A percentile compares a stretch with the other conserved stretches of the same genome.
These are phyloP conservation scores for Sechiopsis laciniata DNA, from an alignment of 306 rosid species.

Conservation along the genomic window DNA sequence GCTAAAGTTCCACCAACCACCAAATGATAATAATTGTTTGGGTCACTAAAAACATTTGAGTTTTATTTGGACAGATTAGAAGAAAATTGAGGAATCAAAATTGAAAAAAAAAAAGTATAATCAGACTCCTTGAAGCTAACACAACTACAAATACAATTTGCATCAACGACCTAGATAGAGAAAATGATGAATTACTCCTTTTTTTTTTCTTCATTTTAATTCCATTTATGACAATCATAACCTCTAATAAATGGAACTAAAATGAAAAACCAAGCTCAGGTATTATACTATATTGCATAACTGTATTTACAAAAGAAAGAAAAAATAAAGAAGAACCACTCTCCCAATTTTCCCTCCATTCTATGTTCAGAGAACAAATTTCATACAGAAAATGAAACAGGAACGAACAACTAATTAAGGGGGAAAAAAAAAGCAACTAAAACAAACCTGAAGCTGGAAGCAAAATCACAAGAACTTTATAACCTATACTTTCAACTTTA, in stretches of 20 bases:
- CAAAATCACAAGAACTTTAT: slow-evolving; percentile 25
- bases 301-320: slow-evolving; percentile 14
- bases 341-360: slow-evolving; percentile 16
- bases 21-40: background rate
- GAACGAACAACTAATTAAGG: background rate
- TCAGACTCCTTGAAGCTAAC: background rate
- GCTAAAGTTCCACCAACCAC: too few species aligned
- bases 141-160: background rate
- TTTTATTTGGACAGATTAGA: background rate
- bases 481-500: slow-evolving; percentile 34
- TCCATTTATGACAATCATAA: slow-evolving; percentile 24
- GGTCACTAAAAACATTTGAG: background rate
- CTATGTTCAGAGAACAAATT: slow-evolving; percentile 16
- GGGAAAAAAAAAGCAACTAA: background rate
- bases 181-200: slow-evolving; percentile 14
- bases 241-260: slow-evolving; percentile 27
- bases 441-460: slow-evolving; percentile 17
- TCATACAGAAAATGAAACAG: slow-evolving; percentile 6
- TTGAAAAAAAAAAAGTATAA: background rate
- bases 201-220: slow-evolving; percentile 20
- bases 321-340: background rate
- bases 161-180: slow-evolving; percentile 12
- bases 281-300: slow-evolving; percentile 12
- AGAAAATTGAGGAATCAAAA: background rate
- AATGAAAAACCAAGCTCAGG: slow-evolving; percentile 26